Conservation (phyloP, 768 basidiomycete species). For the Boletus subparvulus region DNA sequence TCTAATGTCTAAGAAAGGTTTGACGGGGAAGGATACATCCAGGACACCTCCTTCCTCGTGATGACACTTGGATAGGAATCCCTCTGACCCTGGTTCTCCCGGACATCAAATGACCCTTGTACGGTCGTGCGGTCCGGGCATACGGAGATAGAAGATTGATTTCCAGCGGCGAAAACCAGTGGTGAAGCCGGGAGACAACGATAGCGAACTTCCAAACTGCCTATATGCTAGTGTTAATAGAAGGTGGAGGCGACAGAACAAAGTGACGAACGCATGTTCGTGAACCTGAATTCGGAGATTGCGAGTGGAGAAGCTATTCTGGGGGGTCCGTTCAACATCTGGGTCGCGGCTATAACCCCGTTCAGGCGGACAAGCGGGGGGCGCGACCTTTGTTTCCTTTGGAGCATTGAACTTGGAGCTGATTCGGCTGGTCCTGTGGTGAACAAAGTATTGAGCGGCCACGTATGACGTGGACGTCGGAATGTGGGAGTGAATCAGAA, state of each 20-base stretch:
- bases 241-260: not conserved
- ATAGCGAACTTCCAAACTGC: not conserved
- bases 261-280: not conserved
- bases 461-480: no score
- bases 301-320: not conserved
- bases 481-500: not conserved
- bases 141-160: constrained; percentile 5
- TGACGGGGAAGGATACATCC: not conserved
- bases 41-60: not conserved
- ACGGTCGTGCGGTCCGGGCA: constrained; percentile 6
- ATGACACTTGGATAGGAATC: constrained; percentile 10
- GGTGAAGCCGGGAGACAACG: not conserved
- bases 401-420: not conserved
- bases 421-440: not conserved
- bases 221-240: not conserved
- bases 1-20: not conserved
- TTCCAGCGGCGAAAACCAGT: not conserved
- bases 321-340: not conserved
- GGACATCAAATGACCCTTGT: constrained; percentile 17
- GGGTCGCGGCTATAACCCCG: not conserved
- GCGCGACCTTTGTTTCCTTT: not conserved
- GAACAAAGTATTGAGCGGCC: constrained; percentile 3
- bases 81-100: not conserved
- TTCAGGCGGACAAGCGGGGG: not conserved
- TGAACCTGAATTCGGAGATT: not conserved